phyloP scores from a whole-genome alignment of 257 asterid species.

The Gentiana macrophylla region DNA sequence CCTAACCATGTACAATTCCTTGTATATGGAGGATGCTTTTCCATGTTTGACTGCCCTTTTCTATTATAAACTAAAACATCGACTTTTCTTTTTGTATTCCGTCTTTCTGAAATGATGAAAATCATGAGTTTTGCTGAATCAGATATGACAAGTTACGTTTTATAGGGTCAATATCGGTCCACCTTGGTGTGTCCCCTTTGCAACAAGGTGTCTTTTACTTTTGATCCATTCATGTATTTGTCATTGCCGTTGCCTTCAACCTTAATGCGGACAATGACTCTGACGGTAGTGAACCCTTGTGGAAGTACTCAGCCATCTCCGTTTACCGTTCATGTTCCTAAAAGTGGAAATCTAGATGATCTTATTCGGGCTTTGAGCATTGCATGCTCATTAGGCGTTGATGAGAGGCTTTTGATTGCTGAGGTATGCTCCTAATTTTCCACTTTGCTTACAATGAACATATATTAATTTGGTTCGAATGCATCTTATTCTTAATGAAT shows the following conservation, averaged over 20 bases:
- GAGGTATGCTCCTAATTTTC: constrained; percentile 54
- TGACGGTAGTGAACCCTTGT: constrained; percentile 61
- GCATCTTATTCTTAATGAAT: constrained; percentile 17
- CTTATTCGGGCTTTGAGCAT: constrained; percentile 59
- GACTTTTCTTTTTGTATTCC: no score
- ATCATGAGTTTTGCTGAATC: no score
- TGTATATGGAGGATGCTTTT: no score
- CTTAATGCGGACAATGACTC: constrained; percentile 76
- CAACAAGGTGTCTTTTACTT: constrained; percentile 72
- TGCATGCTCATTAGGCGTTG: constrained; percentile 59
- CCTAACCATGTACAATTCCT: no score
- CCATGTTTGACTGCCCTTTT: no score
- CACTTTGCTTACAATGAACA: constrained; percentile 2
- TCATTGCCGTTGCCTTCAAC: constrained; percentile 91
- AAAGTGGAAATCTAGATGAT: constrained; percentile 82
- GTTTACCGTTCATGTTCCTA: constrained; percentile 67
- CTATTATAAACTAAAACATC: no score
- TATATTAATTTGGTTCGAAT: constrained; percentile 7
- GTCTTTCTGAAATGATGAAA: no score
- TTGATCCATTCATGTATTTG: constrained; percentile 95
- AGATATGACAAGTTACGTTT: no score
- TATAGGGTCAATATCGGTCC: constrained; percentile 91
- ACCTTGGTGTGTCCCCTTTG: constrained; percentile 86
- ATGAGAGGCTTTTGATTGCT: constrained; percentile 74
- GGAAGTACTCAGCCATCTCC: constrained; percentile 52